Base-by-base conservation (phyloP, 2,329 filamentous ascomycete species). In the Clonostachys byssicola region DNA sequence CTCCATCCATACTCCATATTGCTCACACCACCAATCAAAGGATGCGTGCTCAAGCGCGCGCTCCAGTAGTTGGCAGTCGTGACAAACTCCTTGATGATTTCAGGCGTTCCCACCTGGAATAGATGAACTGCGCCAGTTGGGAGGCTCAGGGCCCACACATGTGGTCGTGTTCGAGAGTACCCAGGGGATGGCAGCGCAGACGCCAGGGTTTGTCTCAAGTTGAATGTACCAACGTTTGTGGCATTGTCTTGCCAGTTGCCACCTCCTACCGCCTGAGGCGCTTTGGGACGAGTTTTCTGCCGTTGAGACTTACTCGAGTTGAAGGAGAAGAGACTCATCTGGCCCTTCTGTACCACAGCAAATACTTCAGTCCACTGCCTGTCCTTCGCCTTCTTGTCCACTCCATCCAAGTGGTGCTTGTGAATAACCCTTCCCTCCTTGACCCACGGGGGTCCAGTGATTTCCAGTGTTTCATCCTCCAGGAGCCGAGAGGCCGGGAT, bases 201-300 rank as follows among this genome's bases (percentile, higher is more conserved):
- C 12, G 94, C 94, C 54, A 97, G 88, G 1, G 92, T 95, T 64
- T 97, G 92, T 17, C 92, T 83, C 8, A 99, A 81, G 40, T 88
- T 84, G 65, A 96, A 97, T 17, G 86, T 87, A 57, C 89, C 92
- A 10, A 96, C 75, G 53, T 85, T 89, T 53, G 95, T 91, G 6
- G 94, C 94, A 61, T 95, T 97, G 56, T 96, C 92, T 65, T 92
- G 92, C 94, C 94, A 99, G 65, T 99, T 97, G 20, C 94, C 94
- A 51, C 94, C 94, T 54, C 94, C 94, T 3, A 97, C 94, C 7
- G 88, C 71, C 36, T 69, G 66, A 5, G 34, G 34, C 23, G 23
- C 23, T 34, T 34, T 44, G 13, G 45, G 14, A 52, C 81, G 83
- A 52, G 69, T 75, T 64, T 89, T 91, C 55, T 83, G 78, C 34